Base-by-base conservation (phyloP, 1,284 basidiomycete genomes). In the Naganishia sp. region DNA sequence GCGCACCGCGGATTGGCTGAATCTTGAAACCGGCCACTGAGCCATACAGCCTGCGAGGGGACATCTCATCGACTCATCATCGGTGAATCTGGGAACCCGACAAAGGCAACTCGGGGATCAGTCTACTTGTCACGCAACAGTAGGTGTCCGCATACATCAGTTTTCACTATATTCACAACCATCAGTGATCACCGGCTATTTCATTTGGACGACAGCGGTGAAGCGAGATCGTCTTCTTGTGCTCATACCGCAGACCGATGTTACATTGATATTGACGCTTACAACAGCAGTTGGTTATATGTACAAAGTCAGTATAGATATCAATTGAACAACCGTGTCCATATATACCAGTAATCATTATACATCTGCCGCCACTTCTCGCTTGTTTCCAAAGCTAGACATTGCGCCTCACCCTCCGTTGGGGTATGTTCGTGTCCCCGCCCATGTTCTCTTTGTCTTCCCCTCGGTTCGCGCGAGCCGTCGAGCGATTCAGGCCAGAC, bases 391-490 rank as follows among this genome's bases (percentile, higher is more conserved):
- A 45, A 10, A 45, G 23, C 35, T 61, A 61, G 15, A 61, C 47
- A 42, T 61, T 61, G 35, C 58, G 58, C 41, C 58, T 50, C 13
- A 51, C 35, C 41, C 58, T 49, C 9, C 58, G 58, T 25, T 61
- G 58, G 18, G 58, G 58, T 61, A 61, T 61, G 49, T 42, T 51
- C 23, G 32, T 46, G 18, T 57, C 58, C 13, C 47, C 47, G 21
- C 47, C 58, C 47, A 47, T 47, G 41, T 61, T 61, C 35, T 61
- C 58, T 18, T 61, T 61, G 18, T 61, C 58, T 28, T 61, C 58
- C 15, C 58, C 58, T 51, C 58, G 58, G 28, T 47, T 35, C 15
- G 35, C 47, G 13, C 58, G 58, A 28, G 46, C 46, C 13, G 58
- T 61, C 47, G 58, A 61, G 21, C 47, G 47, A n/a, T 61, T 61